Base-by-base conservation (phyloP, 2,329 filamentous ascomycete genomes). In the Colletotrichum endophyticum region DNA sequence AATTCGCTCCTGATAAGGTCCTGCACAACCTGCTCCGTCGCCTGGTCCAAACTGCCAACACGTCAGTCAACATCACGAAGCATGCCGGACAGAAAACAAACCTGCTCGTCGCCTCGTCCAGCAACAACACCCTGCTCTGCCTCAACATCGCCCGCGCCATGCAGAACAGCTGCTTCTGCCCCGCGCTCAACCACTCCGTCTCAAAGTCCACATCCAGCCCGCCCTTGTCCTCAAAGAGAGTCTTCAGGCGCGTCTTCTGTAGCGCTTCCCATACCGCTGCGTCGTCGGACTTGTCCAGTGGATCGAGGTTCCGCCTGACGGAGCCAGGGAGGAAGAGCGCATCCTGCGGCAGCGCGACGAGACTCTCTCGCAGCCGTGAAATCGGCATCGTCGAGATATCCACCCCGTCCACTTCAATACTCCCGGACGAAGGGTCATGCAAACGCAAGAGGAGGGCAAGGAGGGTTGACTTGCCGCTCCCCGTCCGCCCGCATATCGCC, bases 291-390 rank as follows among this genome's bases (percentile, higher is more conserved):
- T 78, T 75, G 2, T 79, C 76, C 5, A 81, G 79, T 0, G 89
- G 89, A 75, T 91, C 88, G 3, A 89, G 81, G 66, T 92, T 92
- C 4, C 84, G 81, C 0, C 88, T 86, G 5, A 92, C 81, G 0
- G 82, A 88, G 2, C 88, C 89, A 2, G 85, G 85, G 6, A 91
- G 81, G 25, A 90, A 85, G 73, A 90, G 87, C 0, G 88, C 84
- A 62, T 91, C 89, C 81, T 92, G 90, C 0, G 90, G 86, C 2
- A 91, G 80, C 1, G 85, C 84, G 34, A 87, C 86, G 8, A 91
- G 80, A 2, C 80, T 73, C 0, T 77, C 66, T 1, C 83, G 80
- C 2, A 84, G 62, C 7, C 75, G 71, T 8, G 81, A 72, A 8
- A 81, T 78, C 0, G 79, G 76, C 2, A 84, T 44, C 1, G 63